Base-by-base conservation (phyloP, 2,329 filamentous ascomycete genomes). In the Arthroderma sp. region DNA sequence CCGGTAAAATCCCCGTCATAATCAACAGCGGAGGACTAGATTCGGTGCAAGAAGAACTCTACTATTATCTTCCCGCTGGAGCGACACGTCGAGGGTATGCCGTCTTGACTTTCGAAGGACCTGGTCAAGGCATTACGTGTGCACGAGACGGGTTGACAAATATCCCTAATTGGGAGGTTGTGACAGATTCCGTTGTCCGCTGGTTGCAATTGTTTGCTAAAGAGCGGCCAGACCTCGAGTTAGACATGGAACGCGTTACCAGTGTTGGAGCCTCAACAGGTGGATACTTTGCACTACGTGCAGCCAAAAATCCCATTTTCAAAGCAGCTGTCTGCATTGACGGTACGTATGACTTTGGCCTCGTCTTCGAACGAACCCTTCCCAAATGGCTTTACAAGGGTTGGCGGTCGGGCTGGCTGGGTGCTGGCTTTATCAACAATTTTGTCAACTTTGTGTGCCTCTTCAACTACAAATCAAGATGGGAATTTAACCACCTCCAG, bases 231-330 rank as follows among this genome's bases (percentile, higher is more conserved):
- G 40, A 40, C 9, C 32, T 53, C 0, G 48, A 61, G 0, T 55
- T 71, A 0, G 68, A 72, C 42, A 36, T 63, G 0, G 50, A 56
- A 1, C 51, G 54, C 6, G 54, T 72, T 10, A 63, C 63, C 0
- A 44, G 70, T 11, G 43, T 53, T 1, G 68, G 69, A 0, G 57
- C 61, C 0, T 63, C 63, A 2, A 56, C 71, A 50, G 69, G 71
- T 2, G 71, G 63, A 1, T 73, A 72, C 49, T 66, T 63, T 40
- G 66, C 69, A 1, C 57, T 73, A 5, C 64, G 71, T 0, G 65
- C 54, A 1, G 66, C 64, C 0, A 51, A 54, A 0, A 68, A 72
- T 51, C 46, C 58, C 0, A 62, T 70, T 0, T 56, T 72, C 57
- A 65, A 63, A 45, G 70, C 69, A 0, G 69, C 65, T 47, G 54